These are phyloP conservation scores for Epichloe elymi DNA, from an alignment of 2,329 filamentous ascomycete genomes.

Conservation along the genomic window DNA sequence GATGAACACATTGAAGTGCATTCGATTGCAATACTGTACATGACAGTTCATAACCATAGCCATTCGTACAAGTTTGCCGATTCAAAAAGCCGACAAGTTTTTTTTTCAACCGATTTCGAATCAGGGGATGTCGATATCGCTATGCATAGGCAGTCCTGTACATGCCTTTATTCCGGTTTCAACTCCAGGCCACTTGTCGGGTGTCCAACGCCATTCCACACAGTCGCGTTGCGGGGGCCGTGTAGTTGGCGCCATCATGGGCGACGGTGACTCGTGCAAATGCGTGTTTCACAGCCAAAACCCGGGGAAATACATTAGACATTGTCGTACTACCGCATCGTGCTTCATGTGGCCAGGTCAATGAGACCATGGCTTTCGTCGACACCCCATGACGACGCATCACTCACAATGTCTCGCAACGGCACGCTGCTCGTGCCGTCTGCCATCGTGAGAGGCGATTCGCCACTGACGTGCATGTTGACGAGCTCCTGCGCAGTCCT, in stretches of 20 bases:
- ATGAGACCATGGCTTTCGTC: conserved; percentile 1
- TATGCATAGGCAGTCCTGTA: conserved; percentile 1
- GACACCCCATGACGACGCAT: conserved; percentile 4
- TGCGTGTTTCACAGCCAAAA: neutral
- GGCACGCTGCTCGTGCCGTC: conserved; percentile 9
- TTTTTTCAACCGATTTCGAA: neutral
- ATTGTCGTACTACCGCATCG: neutral
- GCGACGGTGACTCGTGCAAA: too few relatives aligned
- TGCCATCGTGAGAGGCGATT: conserved; percentile 12
- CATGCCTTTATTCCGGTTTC: neutral
- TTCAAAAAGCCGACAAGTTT: neutral
- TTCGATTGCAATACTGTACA: too few relatives aligned
- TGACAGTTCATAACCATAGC: too few relatives aligned
- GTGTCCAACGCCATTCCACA: neutral
- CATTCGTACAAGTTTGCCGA: neutral
- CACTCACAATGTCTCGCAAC: conserved; percentile 9
- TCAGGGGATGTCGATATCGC: neutral
- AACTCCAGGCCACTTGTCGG: neutral
- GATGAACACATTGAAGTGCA: too few relatives aligned
- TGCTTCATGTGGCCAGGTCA: conserved; percentile 1
- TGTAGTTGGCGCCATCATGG: neutral
- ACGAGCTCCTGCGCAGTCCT: conserved; percentile 18
- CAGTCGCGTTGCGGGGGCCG: neutral
- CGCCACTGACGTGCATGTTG: conserved; percentile 15
- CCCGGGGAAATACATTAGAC: too few relatives aligned